Conservation (phyloP, 257 asterid species). For the Ehretia macrophylla region DNA sequence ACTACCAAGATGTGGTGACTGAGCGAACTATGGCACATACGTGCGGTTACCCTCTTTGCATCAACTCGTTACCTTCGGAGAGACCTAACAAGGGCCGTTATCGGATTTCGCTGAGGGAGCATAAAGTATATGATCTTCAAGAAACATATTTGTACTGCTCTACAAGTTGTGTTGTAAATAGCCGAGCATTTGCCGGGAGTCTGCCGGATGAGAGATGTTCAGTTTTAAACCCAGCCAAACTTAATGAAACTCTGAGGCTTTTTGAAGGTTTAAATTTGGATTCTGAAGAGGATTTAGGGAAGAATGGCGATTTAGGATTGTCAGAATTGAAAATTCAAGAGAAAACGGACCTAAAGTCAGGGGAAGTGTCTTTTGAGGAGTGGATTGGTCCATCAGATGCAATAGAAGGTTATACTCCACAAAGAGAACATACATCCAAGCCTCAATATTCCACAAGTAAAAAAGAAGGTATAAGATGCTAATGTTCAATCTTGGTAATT, state of each 20-base stretch:
- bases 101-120: conserved; percentile 84
- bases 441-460: conserved; percentile 18
- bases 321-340: conserved; percentile 70
- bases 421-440: conserved; percentile 31
- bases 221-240: conserved; percentile 42
- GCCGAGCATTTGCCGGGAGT: conserved; percentile 61
- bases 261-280: conserved; percentile 44
- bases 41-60: conserved; percentile 92
- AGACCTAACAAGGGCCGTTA: conserved; percentile 68
- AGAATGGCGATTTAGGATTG: conserved; percentile 46
- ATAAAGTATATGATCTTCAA: conserved; percentile 82
- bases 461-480: conserved; percentile 34
- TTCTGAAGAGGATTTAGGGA: conserved; percentile 38
- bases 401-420: conserved; percentile 93
- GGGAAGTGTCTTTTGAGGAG: conserved; percentile 72
- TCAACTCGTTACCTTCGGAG: conserved; percentile 54
- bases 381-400: conserved; percentile 95
- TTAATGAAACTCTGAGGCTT: conserved; percentile 47
- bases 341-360: conserved; percentile 41
- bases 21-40: conserved; percentile 60
- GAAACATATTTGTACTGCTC: conserved; percentile 92
- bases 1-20: conserved; percentile 81
- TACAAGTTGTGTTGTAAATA: conserved; percentile 55
- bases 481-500: not conserved
- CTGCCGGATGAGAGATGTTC: conserved; percentile 68